Evolutionary conservation across 108 stramenopile species (phyloP).

Genomic region (Cylindrotheca fusiformis): DNA sequence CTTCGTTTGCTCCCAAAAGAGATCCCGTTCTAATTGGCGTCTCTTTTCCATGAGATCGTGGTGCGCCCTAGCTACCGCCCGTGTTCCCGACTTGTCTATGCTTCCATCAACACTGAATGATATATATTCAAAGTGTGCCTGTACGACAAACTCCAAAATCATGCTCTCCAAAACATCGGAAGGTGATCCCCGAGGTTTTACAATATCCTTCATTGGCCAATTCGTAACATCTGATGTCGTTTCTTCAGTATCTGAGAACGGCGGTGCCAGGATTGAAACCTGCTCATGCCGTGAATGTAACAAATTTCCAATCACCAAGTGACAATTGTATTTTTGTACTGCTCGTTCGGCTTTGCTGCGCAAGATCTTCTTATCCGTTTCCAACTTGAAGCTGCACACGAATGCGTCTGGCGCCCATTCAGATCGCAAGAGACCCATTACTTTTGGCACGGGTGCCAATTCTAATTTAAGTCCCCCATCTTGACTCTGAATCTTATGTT

Average conservation of each 20-base stretch:
- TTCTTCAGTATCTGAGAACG: slow-evolving; percentile 1
- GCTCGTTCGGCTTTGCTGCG: slow-evolving; percentile 84
- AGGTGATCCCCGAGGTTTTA: background rate
- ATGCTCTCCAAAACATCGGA: slow-evolving; percentile 55
- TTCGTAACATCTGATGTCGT: slow-evolving; percentile 7
- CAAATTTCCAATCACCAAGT: slow-evolving; percentile 95
- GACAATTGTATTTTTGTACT: slow-evolving; percentile 85
- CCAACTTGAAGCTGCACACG: slow-evolving; percentile 97
- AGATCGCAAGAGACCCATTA: slow-evolving; percentile 66
- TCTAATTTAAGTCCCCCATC: slow-evolving; percentile 50
- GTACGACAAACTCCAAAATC: slow-evolving; percentile 62
- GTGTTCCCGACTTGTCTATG: slow-evolving; percentile 28
- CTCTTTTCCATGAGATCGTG: slow-evolving; percentile 32
- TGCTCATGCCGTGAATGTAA: slow-evolving; percentile 84
- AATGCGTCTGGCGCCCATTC: slow-evolving; percentile 92
- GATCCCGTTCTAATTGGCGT: slow-evolving; percentile 42
- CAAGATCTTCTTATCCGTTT: slow-evolving; percentile 90
- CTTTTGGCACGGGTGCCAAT: slow-evolving; percentile 89
- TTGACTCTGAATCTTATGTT: slow-evolving; percentile 95
- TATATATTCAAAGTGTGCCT: slow-evolving; percentile 81
- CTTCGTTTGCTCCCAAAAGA: slow-evolving; percentile 43
- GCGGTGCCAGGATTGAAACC: slow-evolving; percentile 62
- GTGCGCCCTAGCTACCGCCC: slow-evolving; percentile 37
- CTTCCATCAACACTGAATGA: slow-evolving; percentile 32
- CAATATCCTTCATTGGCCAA: slow-evolving; percentile 41